These are phyloP conservation scores for Populus pruinosa DNA, from an alignment of 345 rosid species.

Conservation along the genomic window DNA sequence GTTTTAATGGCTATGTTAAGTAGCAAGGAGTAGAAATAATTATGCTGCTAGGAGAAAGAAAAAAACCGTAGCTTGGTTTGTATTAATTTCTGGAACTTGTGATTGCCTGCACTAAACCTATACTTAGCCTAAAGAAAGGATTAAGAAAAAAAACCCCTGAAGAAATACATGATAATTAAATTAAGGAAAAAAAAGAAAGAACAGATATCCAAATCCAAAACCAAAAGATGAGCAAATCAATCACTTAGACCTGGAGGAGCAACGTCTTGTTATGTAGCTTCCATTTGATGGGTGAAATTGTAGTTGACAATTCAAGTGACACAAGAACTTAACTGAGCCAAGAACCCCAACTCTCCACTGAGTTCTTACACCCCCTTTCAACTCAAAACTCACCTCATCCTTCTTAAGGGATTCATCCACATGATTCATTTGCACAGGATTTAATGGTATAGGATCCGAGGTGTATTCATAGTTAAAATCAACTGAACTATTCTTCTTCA, in stretches of 20 bases:
- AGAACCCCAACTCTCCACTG: conserved; percentile 68
- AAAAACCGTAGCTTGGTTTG: not conserved
- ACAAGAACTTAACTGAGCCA: conserved; percentile 55
- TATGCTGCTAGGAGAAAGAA: not conserved
- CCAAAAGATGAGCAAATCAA: not conserved
- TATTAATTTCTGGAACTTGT: not conserved
- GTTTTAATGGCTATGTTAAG: no score
- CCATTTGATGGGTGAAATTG: conserved; percentile 49
- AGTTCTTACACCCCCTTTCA: conserved; percentile 59
- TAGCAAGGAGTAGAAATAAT: not conserved
- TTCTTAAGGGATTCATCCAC: conserved; percentile 41
- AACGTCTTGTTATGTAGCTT: conserved; percentile 32
- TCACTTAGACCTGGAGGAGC: conserved; percentile 67
- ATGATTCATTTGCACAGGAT: conserved; percentile 32
- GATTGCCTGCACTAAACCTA: not conserved
- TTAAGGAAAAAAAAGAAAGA: not conserved
- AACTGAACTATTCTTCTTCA: conserved; percentile 42
- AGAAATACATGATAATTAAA: not conserved
- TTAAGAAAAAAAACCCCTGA: not conserved
- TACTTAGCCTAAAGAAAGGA: not conserved
- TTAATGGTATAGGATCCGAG: conserved; percentile 61
- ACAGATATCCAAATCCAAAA: not conserved
- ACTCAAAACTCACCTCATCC: conserved; percentile 49
- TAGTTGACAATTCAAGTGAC: conserved; percentile 58
- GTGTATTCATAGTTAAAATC: conserved; percentile 45